These are phyloP conservation scores for Penicillium sp. DNA, from an alignment of 2,329 filamentous ascomycete species.

Conservation along the genomic window DNA sequence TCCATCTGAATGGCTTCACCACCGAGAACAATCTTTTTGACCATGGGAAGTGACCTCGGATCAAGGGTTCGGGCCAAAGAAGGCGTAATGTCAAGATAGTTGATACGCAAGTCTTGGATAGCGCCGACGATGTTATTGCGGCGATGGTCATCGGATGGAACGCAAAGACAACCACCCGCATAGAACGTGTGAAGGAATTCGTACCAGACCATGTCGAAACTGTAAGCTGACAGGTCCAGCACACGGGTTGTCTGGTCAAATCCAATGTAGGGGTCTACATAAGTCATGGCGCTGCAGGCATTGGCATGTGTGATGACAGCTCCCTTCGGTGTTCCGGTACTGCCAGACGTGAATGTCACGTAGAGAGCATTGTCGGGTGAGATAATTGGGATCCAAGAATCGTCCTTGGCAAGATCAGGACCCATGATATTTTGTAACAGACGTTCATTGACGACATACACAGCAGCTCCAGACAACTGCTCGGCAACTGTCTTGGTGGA, in stretches of 20 bases:
- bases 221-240: slow-evolving; percentile 5
- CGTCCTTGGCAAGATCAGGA: not conserved
- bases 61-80: not conserved
- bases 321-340: slow-evolving; percentile 64
- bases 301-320: slow-evolving; percentile 79
- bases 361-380: slow-evolving; percentile 59
- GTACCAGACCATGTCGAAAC: slow-evolving; percentile 7
- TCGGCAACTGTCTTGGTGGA: not conserved
- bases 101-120: not conserved
- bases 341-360: slow-evolving; percentile 75
- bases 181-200: slow-evolving; percentile 6
- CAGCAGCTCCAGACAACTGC: not conserved
- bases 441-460: not conserved
- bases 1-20: not conserved
- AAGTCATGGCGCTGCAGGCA: slow-evolving; percentile 47
- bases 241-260: not conserved
- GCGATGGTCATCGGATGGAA: slow-evolving; percentile 8
- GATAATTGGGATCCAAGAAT: not conserved
- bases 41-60: not conserved
- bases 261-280: not conserved
- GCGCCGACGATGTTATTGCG: not conserved
- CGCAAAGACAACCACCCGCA: slow-evolving; percentile 4
- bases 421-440: not conserved
- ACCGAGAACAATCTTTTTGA: not conserved
- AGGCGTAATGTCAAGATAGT: slow-evolving; percentile 1